Base-by-base conservation (phyloP, 2,329 filamentous ascomycete genomes). In the Rutstroemia sp. region DNA sequence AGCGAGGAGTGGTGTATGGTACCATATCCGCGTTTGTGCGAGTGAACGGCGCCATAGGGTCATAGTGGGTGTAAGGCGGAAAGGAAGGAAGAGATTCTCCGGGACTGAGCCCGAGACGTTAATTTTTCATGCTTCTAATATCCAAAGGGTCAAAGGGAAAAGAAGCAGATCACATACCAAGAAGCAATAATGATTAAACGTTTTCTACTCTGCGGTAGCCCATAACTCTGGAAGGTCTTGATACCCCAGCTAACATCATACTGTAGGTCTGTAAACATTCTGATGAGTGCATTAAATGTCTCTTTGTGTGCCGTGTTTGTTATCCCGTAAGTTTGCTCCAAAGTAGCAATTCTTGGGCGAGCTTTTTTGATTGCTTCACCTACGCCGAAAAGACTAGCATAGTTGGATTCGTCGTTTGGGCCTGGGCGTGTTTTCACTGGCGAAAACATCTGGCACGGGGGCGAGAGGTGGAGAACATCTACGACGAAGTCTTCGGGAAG, bases 241-340 rank as follows among this genome's bases (percentile, higher is more conserved):
- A 88, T 68, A 19, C 77, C 80, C 86, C 87, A 94, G 2, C 83
- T 75, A 0, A 92, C 74, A 0, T 84, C 89, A 67, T 88, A 95
- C 1, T 82, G 82, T 25, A 77, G 70, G 2, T 78, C 71, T 0
- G 87, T 83, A 53, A 92, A 84, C 34, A 84, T 81, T 25, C 78
- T 73, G 2, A 94, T 72, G 0, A 92, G 69, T 0, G 75, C 71
- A 41, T 78, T 74, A 48, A 91, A 84, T 52, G 79, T 83, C 0
- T 73, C 70, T 10, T 72, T 68, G 54, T 85, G 82, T 0, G 75
- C 70, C 0, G 78, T 70, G 21, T 76, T 73, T 0, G 80, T 69
- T 1, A 95, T 77, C 0, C 88, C 89, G 52, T 82, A 84, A 0
- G 89, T 92, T 65, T 95, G 87, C 64, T 95, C 90, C 0, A 95